Evolutionary conservation across 2,329 filamentous ascomycete genomes (phyloP).

Genomic region (Cadophora sp.): DNA sequence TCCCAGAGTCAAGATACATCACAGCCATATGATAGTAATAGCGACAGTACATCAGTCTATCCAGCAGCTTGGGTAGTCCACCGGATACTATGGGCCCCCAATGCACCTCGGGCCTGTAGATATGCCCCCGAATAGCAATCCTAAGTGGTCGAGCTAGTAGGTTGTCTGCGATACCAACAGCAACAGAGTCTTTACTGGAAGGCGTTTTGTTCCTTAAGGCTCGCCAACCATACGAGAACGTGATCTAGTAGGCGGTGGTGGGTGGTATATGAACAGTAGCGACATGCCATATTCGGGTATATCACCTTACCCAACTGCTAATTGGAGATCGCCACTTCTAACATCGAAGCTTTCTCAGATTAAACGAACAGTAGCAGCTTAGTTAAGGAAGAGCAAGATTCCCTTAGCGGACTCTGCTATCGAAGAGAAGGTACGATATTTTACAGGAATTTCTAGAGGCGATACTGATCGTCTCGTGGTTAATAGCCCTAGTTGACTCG

Average conservation of each 20-base stretch:
- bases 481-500: not conserved
- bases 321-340: not conserved
- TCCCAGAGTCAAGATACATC: not conserved
- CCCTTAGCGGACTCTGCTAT: not conserved
- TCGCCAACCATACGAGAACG: not conserved
- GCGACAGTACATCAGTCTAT: not conserved
- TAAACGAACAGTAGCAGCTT: not conserved
- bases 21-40: not conserved
- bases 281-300: not conserved
- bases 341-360: constrained; percentile 2
- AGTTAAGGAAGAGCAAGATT: not conserved
- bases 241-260: not conserved
- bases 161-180: not conserved
- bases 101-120: not conserved
- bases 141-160: not conserved
- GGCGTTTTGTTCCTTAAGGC: not conserved
- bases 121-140: not conserved
- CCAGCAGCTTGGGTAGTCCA: not conserved
- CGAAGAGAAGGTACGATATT: not conserved
- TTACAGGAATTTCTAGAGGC: not conserved
- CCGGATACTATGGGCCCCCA: not conserved
- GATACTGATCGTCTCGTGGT: not conserved
- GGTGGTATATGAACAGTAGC: not conserved
- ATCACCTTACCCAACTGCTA: not conserved
- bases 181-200: not conserved